Base-by-base conservation (phyloP, 2,329 filamentous ascomycete genomes). In the Hirsutella rhossiliensis region DNA sequence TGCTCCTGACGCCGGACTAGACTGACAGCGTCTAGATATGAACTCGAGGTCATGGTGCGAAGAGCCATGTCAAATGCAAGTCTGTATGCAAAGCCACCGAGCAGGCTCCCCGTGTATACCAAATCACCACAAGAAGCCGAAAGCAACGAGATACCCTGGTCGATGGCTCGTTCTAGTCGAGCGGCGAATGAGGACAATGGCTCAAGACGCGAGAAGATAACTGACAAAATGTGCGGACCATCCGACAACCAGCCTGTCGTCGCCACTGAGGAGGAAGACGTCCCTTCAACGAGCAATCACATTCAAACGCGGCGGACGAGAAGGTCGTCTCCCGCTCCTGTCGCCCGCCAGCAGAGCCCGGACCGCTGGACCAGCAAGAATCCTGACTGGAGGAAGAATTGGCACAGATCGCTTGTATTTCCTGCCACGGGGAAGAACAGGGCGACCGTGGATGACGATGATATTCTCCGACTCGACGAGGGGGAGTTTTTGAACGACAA, bases 401-500 rank as follows among this genome's bases (percentile, higher is more conserved):
- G 78, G 77, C 63, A 69, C 15, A 68, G 67, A 41, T 73, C 82
- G 2, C 66, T 89, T 2, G 66, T 78, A 2, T 87, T 78, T 56
- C 80, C 79, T 4, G 53, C 64, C 5, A 66, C 63, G 23, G 77
- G 78, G 3, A 75, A 72, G 43, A 75, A 76, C 41, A 73, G 79
- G 48, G 77, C 81, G 1, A 78, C 73, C 1, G 78, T 92, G 1
- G 76, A 85, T 45, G 78, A 74, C 48, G 68, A 74, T n/a, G 87
- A 92, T 55, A 79, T 97, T 30, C 65, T 72, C 18, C 75, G 87
- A 37, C 73, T 98, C 3, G 82, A 94, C 47, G 85, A 94, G 49
- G 85, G 81, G 12, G 77, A 95, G 52, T 94, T 84, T 47, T 65
- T 98, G 38, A 98, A 98, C 57, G 92, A 98, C 65, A 95, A 87